Evolutionary conservation across 495 filamentous ascomycete genomes (phyloP).

Genomic region (Coniosporium apollinis): DNA sequence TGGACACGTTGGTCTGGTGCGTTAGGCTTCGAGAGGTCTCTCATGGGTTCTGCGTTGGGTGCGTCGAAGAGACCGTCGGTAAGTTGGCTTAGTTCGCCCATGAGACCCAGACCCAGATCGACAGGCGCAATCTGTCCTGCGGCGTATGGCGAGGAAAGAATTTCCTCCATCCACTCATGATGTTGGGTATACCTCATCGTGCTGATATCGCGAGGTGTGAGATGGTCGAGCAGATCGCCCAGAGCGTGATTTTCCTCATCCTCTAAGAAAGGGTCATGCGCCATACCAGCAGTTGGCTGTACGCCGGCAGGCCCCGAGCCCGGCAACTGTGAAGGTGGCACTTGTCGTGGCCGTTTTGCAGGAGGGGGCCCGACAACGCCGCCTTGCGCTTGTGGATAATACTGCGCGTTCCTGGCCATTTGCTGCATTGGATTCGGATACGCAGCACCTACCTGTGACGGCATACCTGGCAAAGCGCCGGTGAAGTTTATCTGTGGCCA

Average conservation of each 20-base stretch:
- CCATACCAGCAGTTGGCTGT: constrained; percentile 1
- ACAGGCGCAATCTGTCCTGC: constrained; percentile 71
- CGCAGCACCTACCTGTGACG: constrained; percentile 20
- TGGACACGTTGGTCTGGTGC: constrained; percentile 4
- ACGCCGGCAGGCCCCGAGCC: not conserved
- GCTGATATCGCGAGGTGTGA: constrained; percentile 78
- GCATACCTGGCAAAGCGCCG: too few species aligned
- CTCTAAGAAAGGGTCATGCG: constrained; percentile 43
- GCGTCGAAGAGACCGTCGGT: constrained; percentile 68
- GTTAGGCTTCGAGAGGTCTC: not conserved
- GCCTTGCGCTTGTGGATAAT: constrained; percentile 10
- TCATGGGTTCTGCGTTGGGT: constrained; percentile 20
- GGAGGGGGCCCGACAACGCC: constrained; percentile 34
- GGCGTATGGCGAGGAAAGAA: constrained; percentile 74
- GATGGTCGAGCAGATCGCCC: constrained; percentile 73
- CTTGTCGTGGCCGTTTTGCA: constrained; percentile 19
- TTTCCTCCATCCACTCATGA: constrained; percentile 97
- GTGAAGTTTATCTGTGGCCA: constrained; percentile 79
- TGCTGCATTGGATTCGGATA: constrained; percentile 3
- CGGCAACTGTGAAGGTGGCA: constrained; percentile 9
- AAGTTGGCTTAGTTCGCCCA: constrained; percentile 65
- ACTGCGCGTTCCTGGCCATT: not conserved
- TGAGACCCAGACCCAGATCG: constrained; percentile 72
- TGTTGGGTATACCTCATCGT: constrained; percentile 75
- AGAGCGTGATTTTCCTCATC: constrained; percentile 78